Percentiles rank a stretch among this genome's conserved stretches.
Evolutionary conservation across 208 protist genomes (phyloP).

Genomic region (Trypanosomatidae sp.): DNA sequence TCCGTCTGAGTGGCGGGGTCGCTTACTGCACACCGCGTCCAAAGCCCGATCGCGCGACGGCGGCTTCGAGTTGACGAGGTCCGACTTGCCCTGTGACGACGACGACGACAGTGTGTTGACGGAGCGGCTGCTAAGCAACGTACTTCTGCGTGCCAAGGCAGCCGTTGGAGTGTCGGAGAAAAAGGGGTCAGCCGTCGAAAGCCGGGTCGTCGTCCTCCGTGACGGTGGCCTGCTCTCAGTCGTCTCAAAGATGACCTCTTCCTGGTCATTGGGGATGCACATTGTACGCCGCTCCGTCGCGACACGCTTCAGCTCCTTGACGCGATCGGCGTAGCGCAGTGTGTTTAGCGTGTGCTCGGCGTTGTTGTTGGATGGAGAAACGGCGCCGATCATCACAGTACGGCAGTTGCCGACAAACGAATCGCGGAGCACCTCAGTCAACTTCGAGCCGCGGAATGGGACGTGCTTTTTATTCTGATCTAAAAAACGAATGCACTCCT

Average conservation of each 20-base stretch:
- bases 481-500: constrained; percentile 87
- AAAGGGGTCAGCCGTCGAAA: constrained; percentile 13
- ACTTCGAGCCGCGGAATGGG: constrained; percentile 92
- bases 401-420: constrained; percentile 90
- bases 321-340: constrained; percentile 78
- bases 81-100: constrained; percentile 2
- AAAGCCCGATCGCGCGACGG: constrained; percentile 22
- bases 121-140: constrained; percentile 23
- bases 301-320: constrained; percentile 89
- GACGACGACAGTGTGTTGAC: constrained; percentile 15
- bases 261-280: constrained; percentile 30
- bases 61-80: constrained; percentile 5
- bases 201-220: constrained; percentile 5
- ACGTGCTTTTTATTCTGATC: constrained; percentile 82
- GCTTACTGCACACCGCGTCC: constrained; percentile 26
- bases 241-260: constrained; percentile 30
- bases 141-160: constrained; percentile 12
- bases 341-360: constrained; percentile 85
- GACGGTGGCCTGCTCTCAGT: constrained; percentile 25
- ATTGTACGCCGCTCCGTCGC: constrained; percentile 27
- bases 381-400: constrained; percentile 94
- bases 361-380: constrained; percentile 80
- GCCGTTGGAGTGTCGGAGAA: background rate
- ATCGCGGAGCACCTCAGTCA: constrained; percentile 92
- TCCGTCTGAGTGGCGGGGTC: constrained; percentile 10